Evolutionary conservation across 352 stramenopile species (phyloP).

Genomic region (Pilasporangium apinafurcum): DNA sequence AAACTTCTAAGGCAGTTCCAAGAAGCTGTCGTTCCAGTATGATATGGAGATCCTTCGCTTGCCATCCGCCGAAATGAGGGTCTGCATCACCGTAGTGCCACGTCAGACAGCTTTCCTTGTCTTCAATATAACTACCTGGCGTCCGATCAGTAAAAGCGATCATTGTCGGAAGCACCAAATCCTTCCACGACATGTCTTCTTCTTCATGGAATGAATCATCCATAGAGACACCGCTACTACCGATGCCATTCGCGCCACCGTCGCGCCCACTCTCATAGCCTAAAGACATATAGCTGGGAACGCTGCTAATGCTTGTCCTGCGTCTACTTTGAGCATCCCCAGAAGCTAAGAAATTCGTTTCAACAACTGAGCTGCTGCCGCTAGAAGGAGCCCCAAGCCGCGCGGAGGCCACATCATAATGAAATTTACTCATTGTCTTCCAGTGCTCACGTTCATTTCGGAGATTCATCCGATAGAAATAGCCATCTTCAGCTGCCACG

Average conservation of each 20-base stretch:
- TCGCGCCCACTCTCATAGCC: too few relatives aligned
- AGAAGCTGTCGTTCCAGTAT: constrained; percentile 83
- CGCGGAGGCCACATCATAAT: constrained; percentile 48
- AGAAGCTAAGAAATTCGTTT: constrained; percentile 22
- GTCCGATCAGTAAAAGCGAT: constrained; percentile 71
- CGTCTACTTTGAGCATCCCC: constrained; percentile 16
- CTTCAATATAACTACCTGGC: constrained; percentile 76
- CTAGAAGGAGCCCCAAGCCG: constrained; percentile 13
- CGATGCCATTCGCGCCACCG: constrained; percentile 14
- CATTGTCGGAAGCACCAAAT: constrained; percentile 73
- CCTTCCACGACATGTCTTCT: constrained; percentile 73
- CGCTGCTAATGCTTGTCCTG: constrained; percentile 39
- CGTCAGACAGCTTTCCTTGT: constrained; percentile 81
- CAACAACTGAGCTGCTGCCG: constrained; percentile 18
- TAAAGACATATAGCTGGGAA: constrained; percentile 30
- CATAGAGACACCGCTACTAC: constrained; percentile 23
- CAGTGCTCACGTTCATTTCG: constrained; percentile 60
- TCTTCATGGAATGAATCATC: constrained; percentile 49
- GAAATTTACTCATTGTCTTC: constrained; percentile 85
- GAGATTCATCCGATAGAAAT: constrained; percentile 80
- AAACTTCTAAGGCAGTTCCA: constrained; percentile 81
- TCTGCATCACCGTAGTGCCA: constrained; percentile 87
- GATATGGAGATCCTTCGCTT: constrained; percentile 88
- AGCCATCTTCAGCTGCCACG: constrained; percentile 69
- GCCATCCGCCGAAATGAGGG: constrained; percentile 81